phyloP scores from a whole-genome alignment of 805 yeast species.

The Candida alai region DNA sequence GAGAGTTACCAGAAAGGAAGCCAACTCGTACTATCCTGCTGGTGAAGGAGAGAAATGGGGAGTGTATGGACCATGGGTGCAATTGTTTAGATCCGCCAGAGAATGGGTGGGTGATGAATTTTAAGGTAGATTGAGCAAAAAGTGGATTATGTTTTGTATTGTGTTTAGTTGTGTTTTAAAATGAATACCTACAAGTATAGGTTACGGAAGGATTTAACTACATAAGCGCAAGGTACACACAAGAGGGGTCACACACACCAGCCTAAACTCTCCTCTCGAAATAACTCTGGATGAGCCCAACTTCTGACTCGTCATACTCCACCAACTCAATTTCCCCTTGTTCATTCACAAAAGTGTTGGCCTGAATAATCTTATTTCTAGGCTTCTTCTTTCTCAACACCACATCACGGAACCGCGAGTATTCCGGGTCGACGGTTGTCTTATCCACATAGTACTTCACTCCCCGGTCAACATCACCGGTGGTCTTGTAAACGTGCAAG shows the following conservation, averaged over 20 bases:
- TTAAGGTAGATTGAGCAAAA: not conserved
- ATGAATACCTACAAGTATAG: not conserved
- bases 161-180: constrained; percentile 1
- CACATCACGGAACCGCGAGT: constrained; percentile 61
- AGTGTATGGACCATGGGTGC: constrained; percentile 92
- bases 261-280: constrained; percentile 43
- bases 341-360: constrained; percentile 55
- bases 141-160: not conserved
- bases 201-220: not conserved
- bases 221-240: too few relatives aligned
- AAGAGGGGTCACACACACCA: too few relatives aligned
- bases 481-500: constrained; percentile 74
- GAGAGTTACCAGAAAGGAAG: constrained; percentile 81
- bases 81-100: constrained; percentile 88
- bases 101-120: constrained; percentile 69
- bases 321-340: constrained; percentile 43
- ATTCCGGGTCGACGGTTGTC: constrained; percentile 63
- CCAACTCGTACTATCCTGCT: constrained; percentile 86
- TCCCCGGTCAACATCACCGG: constrained; percentile 70
- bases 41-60: constrained; percentile 63
- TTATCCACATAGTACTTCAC: constrained; percentile 58
- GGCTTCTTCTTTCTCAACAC: constrained; percentile 75
- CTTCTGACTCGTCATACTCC: constrained; percentile 70
- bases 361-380: constrained; percentile 80
- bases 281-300: constrained; percentile 78